phyloP scores from a whole-genome alignment of 257 asterid genomes.

The Solanum paucissectum region DNA sequence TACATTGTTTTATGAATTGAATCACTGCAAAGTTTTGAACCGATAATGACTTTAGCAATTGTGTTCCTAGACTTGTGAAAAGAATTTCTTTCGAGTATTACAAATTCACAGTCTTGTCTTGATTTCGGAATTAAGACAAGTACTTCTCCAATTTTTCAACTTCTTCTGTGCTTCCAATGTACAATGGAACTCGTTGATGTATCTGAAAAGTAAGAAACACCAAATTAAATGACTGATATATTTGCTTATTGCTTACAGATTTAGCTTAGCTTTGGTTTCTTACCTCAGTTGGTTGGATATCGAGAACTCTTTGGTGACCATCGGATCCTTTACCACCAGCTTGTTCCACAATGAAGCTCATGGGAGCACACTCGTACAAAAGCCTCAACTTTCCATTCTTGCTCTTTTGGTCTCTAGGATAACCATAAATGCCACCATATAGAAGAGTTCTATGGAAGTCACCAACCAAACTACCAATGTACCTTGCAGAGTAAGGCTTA shows the following conservation, averaged over 20 bases:
- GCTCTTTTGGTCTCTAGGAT: constrained; percentile 72
- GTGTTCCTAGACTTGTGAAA: background rate
- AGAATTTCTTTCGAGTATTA: background rate
- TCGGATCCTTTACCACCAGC: constrained; percentile 97
- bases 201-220: constrained; percentile 28
- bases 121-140: constrained; percentile 31
- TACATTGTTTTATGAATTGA: background rate
- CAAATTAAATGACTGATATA: background rate
- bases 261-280: constrained; percentile 11
- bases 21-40: background rate
- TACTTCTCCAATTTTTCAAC: constrained; percentile 86
- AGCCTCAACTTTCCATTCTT: constrained; percentile 88
- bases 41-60: background rate
- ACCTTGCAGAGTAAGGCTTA: constrained; percentile 84
- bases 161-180: constrained; percentile 82
- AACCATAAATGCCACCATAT: constrained; percentile 89
- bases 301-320: constrained; percentile 66
- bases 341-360: constrained; percentile 93
- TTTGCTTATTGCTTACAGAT: background rate
- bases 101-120: background rate
- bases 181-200: constrained; percentile 81
- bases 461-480: constrained; percentile 89
- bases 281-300: constrained; percentile 82
- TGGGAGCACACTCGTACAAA: constrained; percentile 92
- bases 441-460: constrained; percentile 75